phyloP scores from a whole-genome alignment of 2,329 filamentous ascomycete species.

The Apiospora rasikravindrae region DNA sequence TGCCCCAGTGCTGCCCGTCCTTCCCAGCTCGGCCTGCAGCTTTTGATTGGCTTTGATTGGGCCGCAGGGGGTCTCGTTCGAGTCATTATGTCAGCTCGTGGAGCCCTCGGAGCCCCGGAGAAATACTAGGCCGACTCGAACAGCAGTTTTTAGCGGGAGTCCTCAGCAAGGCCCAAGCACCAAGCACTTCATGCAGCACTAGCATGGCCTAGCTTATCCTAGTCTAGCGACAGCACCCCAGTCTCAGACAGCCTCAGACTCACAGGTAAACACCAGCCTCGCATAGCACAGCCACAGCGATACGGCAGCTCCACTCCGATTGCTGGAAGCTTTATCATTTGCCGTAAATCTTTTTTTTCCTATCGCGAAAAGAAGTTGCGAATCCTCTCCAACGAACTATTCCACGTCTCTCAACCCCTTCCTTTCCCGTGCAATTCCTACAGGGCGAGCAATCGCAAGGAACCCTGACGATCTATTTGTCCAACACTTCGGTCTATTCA shows the following conservation, averaged over 20 bases:
- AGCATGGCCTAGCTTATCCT: neutral
- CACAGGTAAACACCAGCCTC: neutral
- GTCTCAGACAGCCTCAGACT: too few species aligned
- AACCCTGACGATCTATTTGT: slow-evolving; percentile 53
- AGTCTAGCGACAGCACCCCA: neutral
- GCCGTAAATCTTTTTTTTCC: slow-evolving; percentile 12
- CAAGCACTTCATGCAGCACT: neutral
- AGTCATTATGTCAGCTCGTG: slow-evolving; percentile 18
- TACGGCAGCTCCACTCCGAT: slow-evolving; percentile 2
- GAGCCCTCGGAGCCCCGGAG: slow-evolving; percentile 9
- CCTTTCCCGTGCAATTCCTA: slow-evolving; percentile 24
- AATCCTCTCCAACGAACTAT: neutral
- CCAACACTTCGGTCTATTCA: slow-evolving; percentile 2
- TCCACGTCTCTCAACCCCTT: neutral
- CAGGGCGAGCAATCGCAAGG: slow-evolving; percentile 68
- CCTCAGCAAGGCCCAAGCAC: neutral
- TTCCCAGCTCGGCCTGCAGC: neutral
- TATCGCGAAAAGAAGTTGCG: neutral
- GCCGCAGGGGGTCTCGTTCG: neutral
- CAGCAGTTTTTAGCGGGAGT: neutral
- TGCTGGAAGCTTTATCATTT: slow-evolving; percentile 1
- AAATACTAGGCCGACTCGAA: neutral
- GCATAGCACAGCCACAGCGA: neutral
- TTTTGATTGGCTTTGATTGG: neutral
- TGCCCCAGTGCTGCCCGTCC: neutral